Percentiles rank a stretch among this genome's conserved stretches.
Conservation (phyloP, 306 rosid species). For the Luffa aegyptiaca region DNA sequence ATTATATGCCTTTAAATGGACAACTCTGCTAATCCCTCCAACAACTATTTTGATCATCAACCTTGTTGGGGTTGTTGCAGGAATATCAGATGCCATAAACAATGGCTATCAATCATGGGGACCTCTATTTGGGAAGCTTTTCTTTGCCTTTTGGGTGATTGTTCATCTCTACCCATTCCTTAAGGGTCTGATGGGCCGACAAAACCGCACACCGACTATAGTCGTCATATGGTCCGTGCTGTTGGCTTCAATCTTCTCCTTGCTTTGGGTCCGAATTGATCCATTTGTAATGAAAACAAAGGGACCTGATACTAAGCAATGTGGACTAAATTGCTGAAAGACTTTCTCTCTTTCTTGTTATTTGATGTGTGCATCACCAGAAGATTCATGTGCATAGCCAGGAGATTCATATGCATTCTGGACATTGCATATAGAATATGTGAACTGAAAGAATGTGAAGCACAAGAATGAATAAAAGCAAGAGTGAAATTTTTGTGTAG, state of each 20-base stretch:
- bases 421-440: slow-evolving; percentile 24
- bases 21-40: slow-evolving; percentile 90
- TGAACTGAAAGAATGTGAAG: slow-evolving; percentile 21
- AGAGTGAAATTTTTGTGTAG: slow-evolving; percentile 43
- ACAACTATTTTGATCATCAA: slow-evolving; percentile 82
- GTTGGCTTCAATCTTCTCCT: slow-evolving; percentile 89
- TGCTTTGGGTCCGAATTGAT: slow-evolving; percentile 93
- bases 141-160: slow-evolving; percentile 95
- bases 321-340: slow-evolving; percentile 83
- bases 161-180: slow-evolving; percentile 96
- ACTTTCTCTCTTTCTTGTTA: slow-evolving; percentile 11
- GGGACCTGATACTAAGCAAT: slow-evolving; percentile 74
- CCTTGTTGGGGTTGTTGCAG: slow-evolving; percentile 92
- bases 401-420: slow-evolving; percentile 34
- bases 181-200: slow-evolving; percentile 92
- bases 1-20: slow-evolving; percentile 74
- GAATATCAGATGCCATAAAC: slow-evolving; percentile 92
- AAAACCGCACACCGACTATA: slow-evolving; percentile 94
- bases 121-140: slow-evolving; percentile 92
- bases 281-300: slow-evolving; percentile 80
- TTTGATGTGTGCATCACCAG: slow-evolving; percentile 31
- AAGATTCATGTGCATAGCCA: slow-evolving; percentile 29
- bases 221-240: slow-evolving; percentile 93
- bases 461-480: slow-evolving; percentile 37
- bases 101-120: slow-evolving; percentile 94